phyloP scores from a whole-genome alignment of 306 rosid species.

The Abrus pulchellus region DNA sequence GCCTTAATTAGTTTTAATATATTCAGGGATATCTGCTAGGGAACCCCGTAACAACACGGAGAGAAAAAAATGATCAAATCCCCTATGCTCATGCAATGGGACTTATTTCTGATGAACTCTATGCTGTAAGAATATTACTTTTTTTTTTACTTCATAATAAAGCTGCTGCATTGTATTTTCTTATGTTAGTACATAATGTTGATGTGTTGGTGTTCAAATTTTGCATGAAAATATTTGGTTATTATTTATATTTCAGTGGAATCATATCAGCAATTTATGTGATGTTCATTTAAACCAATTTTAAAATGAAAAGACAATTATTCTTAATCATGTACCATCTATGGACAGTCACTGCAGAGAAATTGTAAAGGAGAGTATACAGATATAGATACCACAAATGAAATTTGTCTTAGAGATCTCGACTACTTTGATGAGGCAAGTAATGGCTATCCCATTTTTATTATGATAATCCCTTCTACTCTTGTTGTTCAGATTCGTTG shows the following conservation, averaged over 20 bases:
- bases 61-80: conserved; percentile 14
- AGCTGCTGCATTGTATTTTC: neutral
- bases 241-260: neutral
- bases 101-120: conserved; percentile 74
- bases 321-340: neutral
- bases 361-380: conserved; percentile 60
- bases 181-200: neutral
- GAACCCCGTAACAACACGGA: conserved; percentile 41
- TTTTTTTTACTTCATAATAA: neutral
- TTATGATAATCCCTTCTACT: neutral
- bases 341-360: conserved; percentile 58
- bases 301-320: neutral
- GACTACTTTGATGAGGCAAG: conserved; percentile 46
- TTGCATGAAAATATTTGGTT: neutral
- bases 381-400: conserved; percentile 48
- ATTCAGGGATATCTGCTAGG: conserved; percentile 76
- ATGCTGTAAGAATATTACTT: conserved; percentile 47
- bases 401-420: conserved; percentile 51
- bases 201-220: conserved; percentile 1
- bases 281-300: neutral
- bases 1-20: neutral
- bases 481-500: neutral
- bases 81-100: conserved; percentile 71
- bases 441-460: too few species aligned
- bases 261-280: neutral